Evolutionary conservation across 2,329 filamentous ascomycete species (phyloP).

Genomic region (Fusarium coicis): DNA sequence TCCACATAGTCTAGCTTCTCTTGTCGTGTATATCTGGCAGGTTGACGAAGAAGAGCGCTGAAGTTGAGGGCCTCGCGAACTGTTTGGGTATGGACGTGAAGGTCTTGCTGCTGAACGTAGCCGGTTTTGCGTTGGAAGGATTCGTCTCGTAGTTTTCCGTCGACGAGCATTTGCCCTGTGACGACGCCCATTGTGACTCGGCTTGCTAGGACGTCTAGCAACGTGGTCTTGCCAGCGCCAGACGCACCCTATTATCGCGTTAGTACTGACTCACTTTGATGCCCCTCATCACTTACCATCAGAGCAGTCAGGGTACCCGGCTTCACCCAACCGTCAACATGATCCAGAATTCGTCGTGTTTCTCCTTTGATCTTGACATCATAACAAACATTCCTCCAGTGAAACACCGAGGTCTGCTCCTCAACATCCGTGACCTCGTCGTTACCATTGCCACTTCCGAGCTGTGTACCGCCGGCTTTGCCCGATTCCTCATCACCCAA

Average conservation of each 20-base stretch:
- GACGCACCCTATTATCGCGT: slow-evolving; percentile 78
- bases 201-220: slow-evolving; percentile 83
- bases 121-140: slow-evolving; percentile 90
- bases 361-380: slow-evolving; percentile 76
- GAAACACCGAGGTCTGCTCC: slow-evolving; percentile 62
- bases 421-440: slow-evolving; percentile 29
- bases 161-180: slow-evolving; percentile 77
- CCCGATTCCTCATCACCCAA: slow-evolving; percentile 43
- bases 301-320: slow-evolving; percentile 78
- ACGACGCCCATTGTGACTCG: slow-evolving; percentile 88
- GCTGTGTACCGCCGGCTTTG: not conserved
- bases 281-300: slow-evolving; percentile 73
- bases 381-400: slow-evolving; percentile 77
- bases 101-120: slow-evolving; percentile 88
- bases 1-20: slow-evolving; percentile 87
- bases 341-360: slow-evolving; percentile 70
- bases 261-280: slow-evolving; percentile 85
- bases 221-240: slow-evolving; percentile 87
- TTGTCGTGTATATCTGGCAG: slow-evolving; percentile 69
- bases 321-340: slow-evolving; percentile 79
- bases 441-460: slow-evolving; percentile 70
- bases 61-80: slow-evolving; percentile 87
- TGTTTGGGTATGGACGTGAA: slow-evolving; percentile 82
- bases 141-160: slow-evolving; percentile 71
- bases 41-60: slow-evolving; percentile 83